Base-by-base conservation (phyloP, 306 rosid species). In the Cajanus cajan region DNA sequence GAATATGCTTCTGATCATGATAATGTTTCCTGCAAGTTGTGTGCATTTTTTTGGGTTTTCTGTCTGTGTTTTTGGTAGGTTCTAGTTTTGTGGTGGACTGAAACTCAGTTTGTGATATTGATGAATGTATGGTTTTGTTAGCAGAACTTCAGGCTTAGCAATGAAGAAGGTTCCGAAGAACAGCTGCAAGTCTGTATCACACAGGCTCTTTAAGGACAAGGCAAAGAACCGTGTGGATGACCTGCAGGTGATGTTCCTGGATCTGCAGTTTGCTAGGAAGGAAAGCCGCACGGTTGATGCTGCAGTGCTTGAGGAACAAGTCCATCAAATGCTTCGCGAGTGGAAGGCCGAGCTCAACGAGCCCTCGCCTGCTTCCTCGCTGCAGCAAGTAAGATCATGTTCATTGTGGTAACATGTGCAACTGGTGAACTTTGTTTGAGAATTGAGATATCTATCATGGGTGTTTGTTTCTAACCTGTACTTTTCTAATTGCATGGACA, bases 241-340 rank as follows among this genome's bases (percentile, higher is more conserved):
- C 83, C 81, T 95, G 86, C 99, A 95, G 81, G 80, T 88, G 34
- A 88, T 89, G 90, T 95, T 95, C 78, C 62, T 85, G 82, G 94
- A 91, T 88, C 90, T 95, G 87, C 98, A 91, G 78, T 91, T 87
- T 72, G 99, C 99, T 6, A 91, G 98, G 90, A 95, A 95, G 90
- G 99, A 95, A 80, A 95, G 99, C 85, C 98, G 99, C 48, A 69
- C 94, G 0, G 85, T 86, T 11, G 97, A 95, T 78, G 91, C 84
- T 33, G 76, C 94, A 0, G 90, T 95, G 12, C 94, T 95, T 5
- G 99, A 95, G 89, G 99, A 95, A 64, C 99, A 95, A 84, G 97
- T 95, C 47, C 94, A 93, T 88, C 97, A 91, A 89, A 95, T 95
- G 99, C 99, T 95, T 77, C 99, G 98, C 2, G 99, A 95, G 78